Conservation (phyloP, 768 basidiomycete species). For the Amanita polypyramis region DNA sequence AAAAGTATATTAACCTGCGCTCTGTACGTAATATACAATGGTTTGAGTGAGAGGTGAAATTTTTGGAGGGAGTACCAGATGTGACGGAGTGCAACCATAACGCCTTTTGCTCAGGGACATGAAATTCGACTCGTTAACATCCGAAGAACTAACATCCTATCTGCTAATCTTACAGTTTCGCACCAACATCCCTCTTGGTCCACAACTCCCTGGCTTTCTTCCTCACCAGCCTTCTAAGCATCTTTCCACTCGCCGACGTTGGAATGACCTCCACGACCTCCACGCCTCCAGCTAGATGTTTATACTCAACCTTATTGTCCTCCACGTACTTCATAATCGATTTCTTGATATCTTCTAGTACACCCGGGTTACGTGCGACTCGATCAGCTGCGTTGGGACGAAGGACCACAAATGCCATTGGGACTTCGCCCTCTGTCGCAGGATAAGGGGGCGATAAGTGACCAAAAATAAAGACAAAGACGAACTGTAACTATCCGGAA, state of each 20-base stretch:
- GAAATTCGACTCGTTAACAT: too few species aligned
- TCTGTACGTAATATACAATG: too few species aligned
- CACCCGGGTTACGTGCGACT: neutral
- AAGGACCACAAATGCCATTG: slow-evolving; percentile 58
- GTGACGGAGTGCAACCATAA: too few species aligned
- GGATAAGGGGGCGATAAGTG: neutral
- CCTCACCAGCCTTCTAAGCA: slow-evolving; percentile 21
- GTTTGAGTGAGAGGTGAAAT: too few species aligned
- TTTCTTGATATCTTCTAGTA: neutral
- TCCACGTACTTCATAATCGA: slow-evolving; percentile 35
- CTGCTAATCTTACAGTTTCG: too few species aligned
- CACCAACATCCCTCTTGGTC: neutral
- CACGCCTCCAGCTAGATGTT: slow-evolving; percentile 49
- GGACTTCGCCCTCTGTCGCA: slow-evolving; percentile 49
- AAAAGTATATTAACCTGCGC: too few species aligned
- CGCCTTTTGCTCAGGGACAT: too few species aligned
- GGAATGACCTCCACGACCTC: slow-evolving; percentile 45
- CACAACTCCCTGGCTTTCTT: slow-evolving; percentile 23
- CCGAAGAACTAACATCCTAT: too few species aligned
- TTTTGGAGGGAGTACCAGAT: too few species aligned
- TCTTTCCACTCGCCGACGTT: slow-evolving; percentile 53
- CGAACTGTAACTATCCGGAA: slow-evolving; percentile 56
- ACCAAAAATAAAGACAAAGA: slow-evolving; percentile 6
- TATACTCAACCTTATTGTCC: slow-evolving; percentile 44
- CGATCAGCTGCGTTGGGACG: slow-evolving; percentile 24